Conservation (phyloP, 2,329 filamentous ascomycete genomes). For the Trichothecium sympodiale region DNA sequence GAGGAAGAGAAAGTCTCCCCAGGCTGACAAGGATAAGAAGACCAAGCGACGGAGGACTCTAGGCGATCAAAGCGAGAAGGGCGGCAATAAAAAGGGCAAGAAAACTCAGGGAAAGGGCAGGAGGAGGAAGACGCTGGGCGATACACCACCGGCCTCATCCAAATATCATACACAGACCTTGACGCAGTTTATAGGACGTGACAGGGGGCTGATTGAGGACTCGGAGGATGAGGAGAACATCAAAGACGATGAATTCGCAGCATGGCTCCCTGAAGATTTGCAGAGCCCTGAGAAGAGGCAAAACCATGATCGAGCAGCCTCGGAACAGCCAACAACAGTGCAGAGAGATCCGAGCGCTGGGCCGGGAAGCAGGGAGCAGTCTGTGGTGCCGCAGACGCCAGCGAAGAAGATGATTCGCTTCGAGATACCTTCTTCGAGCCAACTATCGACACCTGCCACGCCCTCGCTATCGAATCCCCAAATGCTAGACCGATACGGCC, state of each 20-base stretch:
- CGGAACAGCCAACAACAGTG: neutral
- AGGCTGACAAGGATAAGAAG: conserved; percentile 9
- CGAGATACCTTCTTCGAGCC: conserved; percentile 33
- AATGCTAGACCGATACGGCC: conserved; percentile 27
- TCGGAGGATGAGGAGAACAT: conserved; percentile 25
- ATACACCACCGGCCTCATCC: conserved; percentile 14
- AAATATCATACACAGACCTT: conserved; percentile 30
- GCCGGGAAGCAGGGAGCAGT: conserved; percentile 15
- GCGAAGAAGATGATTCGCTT: conserved; percentile 17
- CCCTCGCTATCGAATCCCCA: conserved; percentile 14
- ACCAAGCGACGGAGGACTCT: conserved; percentile 10
- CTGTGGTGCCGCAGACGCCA: conserved; percentile 32
- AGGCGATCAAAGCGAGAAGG: conserved; percentile 4
- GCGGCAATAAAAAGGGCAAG: neutral
- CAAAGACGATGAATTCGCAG: conserved; percentile 17
- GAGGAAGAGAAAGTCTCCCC: conserved; percentile 14
- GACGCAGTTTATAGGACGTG: conserved; percentile 24
- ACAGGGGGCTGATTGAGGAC: conserved; percentile 19
- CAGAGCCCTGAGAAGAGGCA: neutral
- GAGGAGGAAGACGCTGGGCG: conserved; percentile 20
- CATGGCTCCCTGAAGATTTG: conserved; percentile 17
- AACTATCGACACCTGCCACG: conserved; percentile 22
- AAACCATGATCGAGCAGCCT: neutral
- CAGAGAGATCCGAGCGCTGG: neutral
- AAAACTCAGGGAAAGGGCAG: neutral